Evolutionary conservation across 345 rosid genomes (phyloP).

Genomic region (Dovyalis caffra): DNA sequence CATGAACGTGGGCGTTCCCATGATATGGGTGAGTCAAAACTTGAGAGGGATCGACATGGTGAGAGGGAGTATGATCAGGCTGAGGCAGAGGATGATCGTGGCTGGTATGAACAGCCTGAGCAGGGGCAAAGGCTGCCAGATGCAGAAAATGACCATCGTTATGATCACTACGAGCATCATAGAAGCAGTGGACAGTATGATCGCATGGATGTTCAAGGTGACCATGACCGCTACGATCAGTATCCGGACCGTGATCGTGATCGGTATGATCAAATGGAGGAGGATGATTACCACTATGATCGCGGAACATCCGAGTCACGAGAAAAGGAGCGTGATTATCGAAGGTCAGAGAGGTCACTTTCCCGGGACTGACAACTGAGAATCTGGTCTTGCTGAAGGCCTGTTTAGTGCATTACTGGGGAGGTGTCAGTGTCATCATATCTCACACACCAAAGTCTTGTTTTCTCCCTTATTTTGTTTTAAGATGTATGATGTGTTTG

Average conservation of each 20-base stretch:
- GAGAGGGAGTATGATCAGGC: conserved; percentile 60
- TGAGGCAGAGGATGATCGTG: conserved; percentile 51
- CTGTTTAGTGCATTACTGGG: background rate
- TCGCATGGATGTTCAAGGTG: conserved; percentile 40
- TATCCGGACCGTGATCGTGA: conserved; percentile 51
- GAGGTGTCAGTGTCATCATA: background rate
- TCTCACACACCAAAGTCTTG: background rate
- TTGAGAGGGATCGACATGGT: conserved; percentile 49
- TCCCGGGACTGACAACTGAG: conserved; percentile 23
- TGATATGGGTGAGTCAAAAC: conserved; percentile 69
- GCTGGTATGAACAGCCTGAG: conserved; percentile 55
- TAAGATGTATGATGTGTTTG: background rate
- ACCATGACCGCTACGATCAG: conserved; percentile 61
- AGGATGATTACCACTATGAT: conserved; percentile 63
- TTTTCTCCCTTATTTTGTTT: background rate
- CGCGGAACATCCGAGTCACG: conserved; percentile 34
- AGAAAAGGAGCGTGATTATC: conserved; percentile 31
- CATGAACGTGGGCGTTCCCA: conserved; percentile 55
- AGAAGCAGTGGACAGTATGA: conserved; percentile 43
- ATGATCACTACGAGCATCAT: conserved; percentile 55
- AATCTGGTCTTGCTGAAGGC: background rate
- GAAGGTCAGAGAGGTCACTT: conserved; percentile 18
- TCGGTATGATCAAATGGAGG: conserved; percentile 56
- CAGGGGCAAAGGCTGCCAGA: conserved; percentile 49
- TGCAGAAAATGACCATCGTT: conserved; percentile 42